Percentiles rank a stretch among this genome's conserved stretches.
phyloP scores from a whole-genome alignment of 768 basidiomycete genomes.

The Crucibulum laeve region DNA sequence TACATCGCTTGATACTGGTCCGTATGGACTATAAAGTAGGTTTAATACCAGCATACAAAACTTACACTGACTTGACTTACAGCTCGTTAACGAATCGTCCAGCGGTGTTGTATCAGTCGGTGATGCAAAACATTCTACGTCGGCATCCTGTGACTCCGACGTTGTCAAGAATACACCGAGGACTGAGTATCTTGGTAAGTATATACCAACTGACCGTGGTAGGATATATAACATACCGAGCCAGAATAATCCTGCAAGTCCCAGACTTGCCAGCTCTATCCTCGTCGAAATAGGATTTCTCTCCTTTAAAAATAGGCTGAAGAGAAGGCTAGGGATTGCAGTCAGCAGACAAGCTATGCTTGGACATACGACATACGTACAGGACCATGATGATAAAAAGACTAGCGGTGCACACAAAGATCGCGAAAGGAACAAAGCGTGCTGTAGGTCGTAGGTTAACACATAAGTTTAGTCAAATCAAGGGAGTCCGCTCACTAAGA shows the following conservation, averaged over 20 bases:
- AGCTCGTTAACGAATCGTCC: constrained; percentile 56
- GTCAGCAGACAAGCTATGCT: neutral
- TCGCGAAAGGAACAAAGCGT: constrained; percentile 82
- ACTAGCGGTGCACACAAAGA: constrained; percentile 74
- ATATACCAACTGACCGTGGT: neutral
- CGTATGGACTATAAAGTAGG: constrained; percentile 56
- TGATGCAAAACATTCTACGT: constrained; percentile 78
- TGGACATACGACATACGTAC: constrained; percentile 33
- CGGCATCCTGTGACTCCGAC: constrained; percentile 74
- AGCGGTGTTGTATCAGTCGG: constrained; percentile 42
- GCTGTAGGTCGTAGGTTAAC: constrained; percentile 36
- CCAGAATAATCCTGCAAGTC: constrained; percentile 74
- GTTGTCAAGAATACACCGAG: constrained; percentile 69
- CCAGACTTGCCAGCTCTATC: constrained; percentile 69
- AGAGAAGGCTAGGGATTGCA: constrained; percentile 44
- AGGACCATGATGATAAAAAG: constrained; percentile 63
- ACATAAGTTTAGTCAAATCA: constrained; percentile 6
- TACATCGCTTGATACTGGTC: constrained; percentile 90
- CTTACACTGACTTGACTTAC: constrained; percentile 38
- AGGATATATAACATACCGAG: constrained; percentile 45
- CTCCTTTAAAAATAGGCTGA: constrained; percentile 56
- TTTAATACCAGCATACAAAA: constrained; percentile 7
- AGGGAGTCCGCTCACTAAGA: constrained; percentile 54
- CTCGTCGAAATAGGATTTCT: constrained; percentile 78
- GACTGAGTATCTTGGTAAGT: constrained; percentile 36